phyloP scores from a whole-genome alignment of 352 stramenopile genomes.

The Globisporangium echinulatum region DNA sequence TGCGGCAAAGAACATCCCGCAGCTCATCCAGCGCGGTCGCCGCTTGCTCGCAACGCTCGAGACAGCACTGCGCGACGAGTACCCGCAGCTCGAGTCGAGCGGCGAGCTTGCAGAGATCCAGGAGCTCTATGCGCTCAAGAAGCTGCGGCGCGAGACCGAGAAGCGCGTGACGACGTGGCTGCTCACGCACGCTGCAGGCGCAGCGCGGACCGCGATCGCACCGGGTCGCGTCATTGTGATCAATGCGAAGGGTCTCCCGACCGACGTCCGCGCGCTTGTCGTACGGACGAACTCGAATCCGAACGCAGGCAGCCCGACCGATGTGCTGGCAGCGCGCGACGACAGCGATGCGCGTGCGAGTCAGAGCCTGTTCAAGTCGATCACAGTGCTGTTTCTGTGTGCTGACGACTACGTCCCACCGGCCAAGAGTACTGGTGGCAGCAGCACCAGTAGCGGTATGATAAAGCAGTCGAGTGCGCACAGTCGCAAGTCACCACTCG shows the following conservation, averaged over 20 bases:
- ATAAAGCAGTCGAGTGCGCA: background rate
- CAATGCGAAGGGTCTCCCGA: conserved; percentile 59
- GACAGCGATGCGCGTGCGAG: conserved; percentile 13
- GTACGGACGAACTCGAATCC: conserved; percentile 36
- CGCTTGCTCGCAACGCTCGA: conserved; percentile 46
- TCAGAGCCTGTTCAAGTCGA: conserved; percentile 63
- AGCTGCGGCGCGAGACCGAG: conserved; percentile 62
- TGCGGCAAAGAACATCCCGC: conserved; percentile 68
- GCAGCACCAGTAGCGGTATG: conserved; percentile 12
- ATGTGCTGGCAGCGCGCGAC: conserved; percentile 10
- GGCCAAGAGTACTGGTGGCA: conserved; percentile 3
- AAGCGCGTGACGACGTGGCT: conserved; percentile 70
- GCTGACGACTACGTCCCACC: conserved; percentile 57
- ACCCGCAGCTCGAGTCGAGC: conserved; percentile 47
- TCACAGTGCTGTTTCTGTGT: conserved; percentile 68
- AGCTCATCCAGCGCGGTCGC: conserved; percentile 63
- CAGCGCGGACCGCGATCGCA: conserved; percentile 53
- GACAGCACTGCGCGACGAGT: conserved; percentile 43
- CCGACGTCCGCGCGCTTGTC: conserved; percentile 53
- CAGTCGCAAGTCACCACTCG: conserved; percentile 1
- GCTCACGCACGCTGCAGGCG: conserved; percentile 56
- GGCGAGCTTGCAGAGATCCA: conserved; percentile 57
- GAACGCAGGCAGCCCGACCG: conserved; percentile 14
- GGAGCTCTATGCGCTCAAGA: conserved; percentile 64
- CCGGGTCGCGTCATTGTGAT: conserved; percentile 52